Conservation (phyloP, 805 yeast species). For the Candida incommunis region DNA sequence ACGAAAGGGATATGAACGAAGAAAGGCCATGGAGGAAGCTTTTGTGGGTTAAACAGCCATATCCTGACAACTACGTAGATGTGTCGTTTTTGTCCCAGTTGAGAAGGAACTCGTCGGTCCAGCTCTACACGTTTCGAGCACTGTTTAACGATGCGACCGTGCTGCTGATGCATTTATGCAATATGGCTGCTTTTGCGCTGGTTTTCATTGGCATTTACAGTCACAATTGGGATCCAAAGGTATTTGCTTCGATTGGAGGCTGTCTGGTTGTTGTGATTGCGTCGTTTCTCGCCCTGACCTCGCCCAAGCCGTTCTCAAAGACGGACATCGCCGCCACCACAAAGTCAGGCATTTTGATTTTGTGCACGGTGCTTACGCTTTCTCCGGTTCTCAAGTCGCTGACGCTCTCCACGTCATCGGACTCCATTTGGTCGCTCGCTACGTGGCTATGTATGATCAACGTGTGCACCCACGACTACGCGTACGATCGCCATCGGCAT, state of each 20-base stretch:
- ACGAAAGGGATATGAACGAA: no score
- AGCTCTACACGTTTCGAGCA: conserved; percentile 45
- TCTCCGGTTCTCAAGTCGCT: conserved; percentile 85
- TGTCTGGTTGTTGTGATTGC: conserved; percentile 11
- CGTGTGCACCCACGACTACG: conserved; percentile 53
- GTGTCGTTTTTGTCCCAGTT: conserved; percentile 66
- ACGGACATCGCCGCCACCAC: conserved; percentile 20
- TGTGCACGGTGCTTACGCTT: conserved; percentile 56
- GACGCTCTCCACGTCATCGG: conserved; percentile 79
- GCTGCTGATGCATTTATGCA: conserved; percentile 50
- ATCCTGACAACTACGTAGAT: conserved; percentile 87
- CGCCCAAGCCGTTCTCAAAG: conserved; percentile 11
- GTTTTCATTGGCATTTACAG: conserved; percentile 45
- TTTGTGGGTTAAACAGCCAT: conserved; percentile 72
- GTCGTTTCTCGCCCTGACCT: conserved; percentile 14
- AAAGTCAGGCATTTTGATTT: conserved; percentile 56
- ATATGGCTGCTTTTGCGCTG: conserved; percentile 47
- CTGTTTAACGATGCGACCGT: conserved; percentile 61
- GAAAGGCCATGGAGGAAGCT: conserved; percentile 61
- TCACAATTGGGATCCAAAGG: conserved; percentile 17
- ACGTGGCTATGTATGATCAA: conserved; percentile 65
- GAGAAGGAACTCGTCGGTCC: conserved; percentile 62
- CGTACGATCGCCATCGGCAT: conserved; percentile 29
- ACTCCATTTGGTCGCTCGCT: conserved; percentile 88
- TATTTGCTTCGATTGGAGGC: conserved; percentile 14